A percentile compares a stretch with the other conserved stretches of the same genome.
These are phyloP conservation scores for Herpetomonas samuelpessoai DNA, from an alignment of 208 protist genomes.

Conservation along the genomic window DNA sequence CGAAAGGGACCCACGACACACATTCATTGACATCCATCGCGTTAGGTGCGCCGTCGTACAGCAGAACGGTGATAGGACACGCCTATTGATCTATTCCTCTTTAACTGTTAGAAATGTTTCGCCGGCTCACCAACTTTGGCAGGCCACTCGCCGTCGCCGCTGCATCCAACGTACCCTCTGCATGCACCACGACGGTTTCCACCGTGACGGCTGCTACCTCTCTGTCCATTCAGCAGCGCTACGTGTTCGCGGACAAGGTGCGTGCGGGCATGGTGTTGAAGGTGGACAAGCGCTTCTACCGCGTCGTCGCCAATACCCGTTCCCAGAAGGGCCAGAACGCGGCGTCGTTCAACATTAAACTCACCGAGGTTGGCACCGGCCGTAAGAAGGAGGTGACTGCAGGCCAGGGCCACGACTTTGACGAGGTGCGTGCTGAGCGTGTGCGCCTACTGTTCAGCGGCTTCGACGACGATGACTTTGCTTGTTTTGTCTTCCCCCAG, in stretches of 20 bases:
- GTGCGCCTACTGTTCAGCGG: constrained; percentile 86
- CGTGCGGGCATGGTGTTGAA: constrained; percentile 82
- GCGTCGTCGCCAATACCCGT: constrained; percentile 76
- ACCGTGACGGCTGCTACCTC: neutral
- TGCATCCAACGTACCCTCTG: neutral
- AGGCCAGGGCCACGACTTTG: constrained; percentile 82
- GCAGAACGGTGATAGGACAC: no score
- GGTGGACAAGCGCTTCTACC: constrained; percentile 75
- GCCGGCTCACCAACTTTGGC: constrained; percentile 3
- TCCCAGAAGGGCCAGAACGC: constrained; percentile 91
- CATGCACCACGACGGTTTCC: neutral
- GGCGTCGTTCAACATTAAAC: constrained; percentile 86
- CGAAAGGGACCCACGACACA: no score
- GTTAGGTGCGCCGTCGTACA: no score
- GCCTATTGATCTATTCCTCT: neutral
- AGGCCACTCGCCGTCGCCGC: constrained; percentile 6
- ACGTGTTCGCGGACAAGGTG: constrained; percentile 83
- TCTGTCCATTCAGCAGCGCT: constrained; percentile 31
- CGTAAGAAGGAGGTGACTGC: constrained; percentile 85
- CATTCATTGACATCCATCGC: no score
- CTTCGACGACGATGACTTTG: constrained; percentile 89
- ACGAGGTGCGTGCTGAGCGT: constrained; percentile 73
- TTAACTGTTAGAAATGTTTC: constrained; percentile 14
- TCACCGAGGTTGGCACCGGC: constrained; percentile 72
- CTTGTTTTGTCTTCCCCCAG: constrained; percentile 88